Evolutionary conservation across 2,329 filamentous ascomycete genomes (phyloP).

Genomic region (Botrytis fragariae): DNA sequence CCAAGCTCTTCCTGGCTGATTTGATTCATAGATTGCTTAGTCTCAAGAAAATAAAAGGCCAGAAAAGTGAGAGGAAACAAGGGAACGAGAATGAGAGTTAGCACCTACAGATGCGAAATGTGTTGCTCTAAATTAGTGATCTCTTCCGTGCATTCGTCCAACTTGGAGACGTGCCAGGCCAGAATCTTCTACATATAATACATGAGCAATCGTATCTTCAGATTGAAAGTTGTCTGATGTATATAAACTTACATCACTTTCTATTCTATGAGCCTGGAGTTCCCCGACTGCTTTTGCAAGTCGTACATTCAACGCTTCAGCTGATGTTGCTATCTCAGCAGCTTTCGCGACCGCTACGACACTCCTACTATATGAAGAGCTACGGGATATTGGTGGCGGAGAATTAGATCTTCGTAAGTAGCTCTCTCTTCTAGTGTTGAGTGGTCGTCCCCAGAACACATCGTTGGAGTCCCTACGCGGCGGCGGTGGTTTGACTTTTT

Average conservation of each 20-base stretch:
- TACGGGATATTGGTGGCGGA: neutral
- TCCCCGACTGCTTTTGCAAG: slow-evolving; percentile 50
- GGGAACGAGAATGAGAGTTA: neutral
- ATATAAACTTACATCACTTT: slow-evolving; percentile 51
- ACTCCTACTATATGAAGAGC: neutral
- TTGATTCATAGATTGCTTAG: slow-evolving; percentile 1
- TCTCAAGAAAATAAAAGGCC: slow-evolving; percentile 12
- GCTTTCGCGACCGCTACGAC: slow-evolving; percentile 37
- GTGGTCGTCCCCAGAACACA: slow-evolving; percentile 32
- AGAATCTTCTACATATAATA: slow-evolving; percentile 54
- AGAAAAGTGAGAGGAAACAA: slow-evolving; percentile 29
- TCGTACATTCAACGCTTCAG: slow-evolving; percentile 49
- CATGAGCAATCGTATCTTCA: neutral
- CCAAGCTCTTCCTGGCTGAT: slow-evolving; percentile 54
- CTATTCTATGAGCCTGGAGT: slow-evolving; percentile 55
- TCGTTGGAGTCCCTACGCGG: slow-evolving; percentile 24
- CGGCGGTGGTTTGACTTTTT: slow-evolving; percentile 8
- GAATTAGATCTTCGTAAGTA: slow-evolving; percentile 19
- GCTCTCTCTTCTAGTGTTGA: slow-evolving; percentile 27
- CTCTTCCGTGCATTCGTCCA: slow-evolving; percentile 55
- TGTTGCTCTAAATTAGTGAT: slow-evolving; percentile 60
- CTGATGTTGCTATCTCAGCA: slow-evolving; percentile 40
- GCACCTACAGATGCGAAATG: slow-evolving; percentile 53
- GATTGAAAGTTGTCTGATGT: neutral
- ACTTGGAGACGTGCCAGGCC: slow-evolving; percentile 55